Evolutionary conservation across 257 asterid genomes (phyloP), one percentile per base, ranked within the genome.

Genomic region (Solanum rostratum): DNA sequence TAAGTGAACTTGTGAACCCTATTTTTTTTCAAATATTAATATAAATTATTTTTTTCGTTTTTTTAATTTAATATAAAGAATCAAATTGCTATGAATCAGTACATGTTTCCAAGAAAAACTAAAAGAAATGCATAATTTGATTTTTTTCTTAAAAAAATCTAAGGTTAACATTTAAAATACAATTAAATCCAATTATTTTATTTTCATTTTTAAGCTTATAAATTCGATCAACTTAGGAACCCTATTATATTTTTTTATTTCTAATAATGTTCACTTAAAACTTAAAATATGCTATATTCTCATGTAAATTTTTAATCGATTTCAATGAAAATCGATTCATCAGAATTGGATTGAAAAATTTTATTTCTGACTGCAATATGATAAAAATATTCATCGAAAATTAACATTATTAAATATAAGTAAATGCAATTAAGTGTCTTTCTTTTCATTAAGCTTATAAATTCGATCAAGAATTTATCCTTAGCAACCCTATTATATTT

Each of bases 1-100:
- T 45, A 84, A 79, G 71, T 54, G 12, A 22, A 79, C 89, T 60
- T 87, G 84, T 69, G 87, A 84, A 84, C 71, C 76, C 18, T 74
- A 16, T 8, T 71, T 55, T 71, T 55, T 80, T 87, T 70, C 59
- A 60, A 62, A 59, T 41, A 49, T 76, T 27, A 76, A 49, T 71
- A 43, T 24, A 62, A 62, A 45, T 49, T 49, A 49, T 12, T 5
- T 69, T 69, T 20, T 68, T 46, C 43, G 8, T 6, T 27, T 52
- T 84, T 68, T 74, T 39, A 6, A 15, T 41, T 84, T 20, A 55
- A 53, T 27, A 18, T 39, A 7, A n/a, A 22, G 39, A 70, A 49
- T 33, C 45, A 59, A 49, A 24, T 45, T 49, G 24, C n/a, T 76
- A 4, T n/a, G n/a, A n/a, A n/a, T n/a, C n/a, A n/a, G n/a, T 76